Conservation (phyloP, 176 grass and related monocot genomes). For the Hyparrhenia diplandra region DNA sequence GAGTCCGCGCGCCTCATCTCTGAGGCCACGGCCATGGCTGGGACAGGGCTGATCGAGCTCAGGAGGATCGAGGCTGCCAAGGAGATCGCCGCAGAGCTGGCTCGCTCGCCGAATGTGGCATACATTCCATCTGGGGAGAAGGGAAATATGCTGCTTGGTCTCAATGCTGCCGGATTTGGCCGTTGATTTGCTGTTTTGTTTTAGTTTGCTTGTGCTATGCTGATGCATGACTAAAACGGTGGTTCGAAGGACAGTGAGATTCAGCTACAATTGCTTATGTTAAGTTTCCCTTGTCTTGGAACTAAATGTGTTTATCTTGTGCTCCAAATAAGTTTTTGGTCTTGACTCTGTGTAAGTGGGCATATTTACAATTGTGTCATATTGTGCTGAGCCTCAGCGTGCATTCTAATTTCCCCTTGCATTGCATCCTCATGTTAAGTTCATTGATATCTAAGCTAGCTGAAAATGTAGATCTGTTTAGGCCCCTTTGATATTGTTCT, state of each 20-base stretch:
- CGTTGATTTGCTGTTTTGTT: conserved; percentile 28
- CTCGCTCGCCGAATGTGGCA: conserved; percentile 68
- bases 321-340: conserved; percentile 24
- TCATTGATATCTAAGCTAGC: background rate
- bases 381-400: background rate
- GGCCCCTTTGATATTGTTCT: background rate
- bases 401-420: background rate
- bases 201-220: conserved; percentile 13
- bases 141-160: conserved; percentile 68
- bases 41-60: conserved; percentile 71
- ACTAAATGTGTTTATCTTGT: conserved; percentile 16
- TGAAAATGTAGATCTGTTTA: background rate
- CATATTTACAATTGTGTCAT: background rate
- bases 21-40: conserved; percentile 65
- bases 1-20: conserved; percentile 87
- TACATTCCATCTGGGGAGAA: conserved; percentile 63
- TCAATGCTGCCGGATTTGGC: conserved; percentile 59
- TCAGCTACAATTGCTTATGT: conserved; percentile 7
- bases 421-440: background rate
- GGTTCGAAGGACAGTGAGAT: conserved; percentile 12
- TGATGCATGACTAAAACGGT: conserved; percentile 18
- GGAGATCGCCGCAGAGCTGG: conserved; percentile 70
- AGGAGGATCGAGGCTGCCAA: conserved; percentile 89
- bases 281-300: conserved; percentile 16
- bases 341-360: background rate